phyloP scores from a whole-genome alignment of 2,329 filamentous ascomycete species.

The Ascochyta viciae-villosae region DNA sequence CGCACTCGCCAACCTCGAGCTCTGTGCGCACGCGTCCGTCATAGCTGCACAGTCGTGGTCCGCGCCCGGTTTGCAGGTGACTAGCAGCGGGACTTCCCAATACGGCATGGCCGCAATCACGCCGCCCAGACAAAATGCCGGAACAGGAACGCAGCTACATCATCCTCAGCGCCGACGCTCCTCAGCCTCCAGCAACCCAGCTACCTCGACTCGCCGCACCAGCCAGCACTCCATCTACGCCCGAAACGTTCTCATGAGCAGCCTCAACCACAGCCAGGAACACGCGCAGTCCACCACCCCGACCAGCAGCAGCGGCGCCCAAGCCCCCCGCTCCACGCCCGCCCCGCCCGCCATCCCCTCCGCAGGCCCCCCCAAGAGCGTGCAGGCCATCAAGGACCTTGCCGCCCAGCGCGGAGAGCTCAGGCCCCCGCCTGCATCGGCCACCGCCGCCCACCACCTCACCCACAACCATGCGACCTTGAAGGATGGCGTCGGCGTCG shows the following conservation, averaged over 20 bases:
- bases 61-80: slow-evolving; percentile 9
- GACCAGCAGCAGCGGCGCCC: slow-evolving; percentile 25
- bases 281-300: slow-evolving; percentile 25
- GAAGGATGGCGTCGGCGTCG: slow-evolving; percentile 57
- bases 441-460: slow-evolving; percentile 16
- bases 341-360: slow-evolving; percentile 24
- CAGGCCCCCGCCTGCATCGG: slow-evolving; percentile 37
- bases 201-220: slow-evolving; percentile 34
- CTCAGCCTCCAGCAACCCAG: slow-evolving; percentile 24
- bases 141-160: slow-evolving; percentile 18
- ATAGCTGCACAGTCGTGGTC: slow-evolving; percentile 9
- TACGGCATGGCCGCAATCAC: slow-evolving; percentile 22
- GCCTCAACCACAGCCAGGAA: slow-evolving; percentile 37
- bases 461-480: slow-evolving; percentile 20
- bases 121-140: slow-evolving; percentile 21
- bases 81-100: slow-evolving; percentile 1
- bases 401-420: slow-evolving; percentile 38
- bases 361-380: slow-evolving; percentile 30
- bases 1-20: not conserved
- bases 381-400: slow-evolving; percentile 33
- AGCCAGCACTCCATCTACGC: slow-evolving; percentile 59
- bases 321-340: slow-evolving; percentile 28
- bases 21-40: slow-evolving; percentile 6
- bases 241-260: slow-evolving; percentile 59
- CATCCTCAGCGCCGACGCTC: slow-evolving; percentile 29